Percentiles rank a stretch among this genome's conserved stretches.
These are phyloP conservation scores for Syncephalastrum sp. DNA, from an alignment of 371 early-diverging fungal species.

Conservation along the genomic window DNA sequence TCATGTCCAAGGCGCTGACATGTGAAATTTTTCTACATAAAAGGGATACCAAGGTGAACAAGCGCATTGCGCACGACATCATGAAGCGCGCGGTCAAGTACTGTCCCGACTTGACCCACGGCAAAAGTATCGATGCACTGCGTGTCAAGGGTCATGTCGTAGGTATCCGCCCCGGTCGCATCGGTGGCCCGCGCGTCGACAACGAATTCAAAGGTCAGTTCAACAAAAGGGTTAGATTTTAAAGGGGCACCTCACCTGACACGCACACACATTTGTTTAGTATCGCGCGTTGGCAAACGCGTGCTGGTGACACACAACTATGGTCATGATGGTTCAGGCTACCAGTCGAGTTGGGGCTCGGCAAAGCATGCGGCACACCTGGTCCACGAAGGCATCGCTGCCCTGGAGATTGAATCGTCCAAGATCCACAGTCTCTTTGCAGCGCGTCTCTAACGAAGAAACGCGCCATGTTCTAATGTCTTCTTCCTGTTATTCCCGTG, in stretches of 20 bases:
- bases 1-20: too few relatives aligned
- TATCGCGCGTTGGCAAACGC: conserved; percentile 33
- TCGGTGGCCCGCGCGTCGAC: conserved; percentile 68
- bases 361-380: conserved; percentile 48
- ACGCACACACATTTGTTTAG: conserved; percentile 15
- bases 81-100: conserved; percentile 20
- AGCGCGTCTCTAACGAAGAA: background rate
- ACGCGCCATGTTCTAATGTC: too few relatives aligned
- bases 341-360: conserved; percentile 75
- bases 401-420: conserved; percentile 10
- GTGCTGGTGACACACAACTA: conserved; percentile 69
- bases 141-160: conserved; percentile 58
- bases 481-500: too few relatives aligned
- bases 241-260: background rate
- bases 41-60: conserved; percentile 4
- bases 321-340: conserved; percentile 69
- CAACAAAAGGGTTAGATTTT: background rate
- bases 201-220: conserved; percentile 48
- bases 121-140: conserved; percentile 32
- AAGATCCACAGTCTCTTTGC: conserved; percentile 12
- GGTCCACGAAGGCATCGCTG: conserved; percentile 38
- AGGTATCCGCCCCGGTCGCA: conserved; percentile 62
- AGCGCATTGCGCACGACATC: conserved; percentile 16
- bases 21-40: too few relatives aligned
- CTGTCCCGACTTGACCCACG: conserved; percentile 36